Percentiles rank a stretch among this genome's conserved stretches.
phyloP scores from a whole-genome alignment of 163 green algal species.

The Chloromonas sp. region DNA sequence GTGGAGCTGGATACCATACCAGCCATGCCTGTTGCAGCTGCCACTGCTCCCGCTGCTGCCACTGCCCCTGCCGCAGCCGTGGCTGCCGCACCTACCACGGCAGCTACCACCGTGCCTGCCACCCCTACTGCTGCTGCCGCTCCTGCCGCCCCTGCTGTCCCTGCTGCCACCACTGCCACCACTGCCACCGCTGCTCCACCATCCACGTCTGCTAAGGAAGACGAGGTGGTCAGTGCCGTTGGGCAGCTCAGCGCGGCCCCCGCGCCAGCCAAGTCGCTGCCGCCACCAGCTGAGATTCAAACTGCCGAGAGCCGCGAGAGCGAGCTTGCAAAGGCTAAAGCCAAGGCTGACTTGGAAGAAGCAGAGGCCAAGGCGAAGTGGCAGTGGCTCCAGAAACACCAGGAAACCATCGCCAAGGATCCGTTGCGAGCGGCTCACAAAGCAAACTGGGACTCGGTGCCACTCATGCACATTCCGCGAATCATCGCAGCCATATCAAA shows the following conservation, averaged over 20 bases:
- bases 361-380: neutral
- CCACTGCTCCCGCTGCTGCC: too few species aligned
- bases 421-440: slow-evolving; percentile 10
- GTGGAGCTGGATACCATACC: too few species aligned
- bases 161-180: neutral
- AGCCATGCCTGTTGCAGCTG: too few species aligned
- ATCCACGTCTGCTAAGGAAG: neutral
- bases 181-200: neutral
- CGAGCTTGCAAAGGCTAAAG: neutral
- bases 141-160: too few species aligned
- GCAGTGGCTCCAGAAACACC: slow-evolving; percentile 28
- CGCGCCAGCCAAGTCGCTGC: too few species aligned
- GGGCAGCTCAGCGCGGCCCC: neutral
- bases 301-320: neutral
- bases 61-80: neutral
- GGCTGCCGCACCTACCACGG: neutral
- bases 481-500: slow-evolving; percentile 39
- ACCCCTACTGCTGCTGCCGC: too few species aligned
- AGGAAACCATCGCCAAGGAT: slow-evolving; percentile 21
- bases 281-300: slow-evolving; percentile 1
- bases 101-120: too few species aligned
- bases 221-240: neutral
- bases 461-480: slow-evolving; percentile 37
- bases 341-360: slow-evolving; percentile 9
- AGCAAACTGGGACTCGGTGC: slow-evolving; percentile 17